Conservation (phyloP, 208 protist genomes). For the Angomonas desouzai region DNA sequence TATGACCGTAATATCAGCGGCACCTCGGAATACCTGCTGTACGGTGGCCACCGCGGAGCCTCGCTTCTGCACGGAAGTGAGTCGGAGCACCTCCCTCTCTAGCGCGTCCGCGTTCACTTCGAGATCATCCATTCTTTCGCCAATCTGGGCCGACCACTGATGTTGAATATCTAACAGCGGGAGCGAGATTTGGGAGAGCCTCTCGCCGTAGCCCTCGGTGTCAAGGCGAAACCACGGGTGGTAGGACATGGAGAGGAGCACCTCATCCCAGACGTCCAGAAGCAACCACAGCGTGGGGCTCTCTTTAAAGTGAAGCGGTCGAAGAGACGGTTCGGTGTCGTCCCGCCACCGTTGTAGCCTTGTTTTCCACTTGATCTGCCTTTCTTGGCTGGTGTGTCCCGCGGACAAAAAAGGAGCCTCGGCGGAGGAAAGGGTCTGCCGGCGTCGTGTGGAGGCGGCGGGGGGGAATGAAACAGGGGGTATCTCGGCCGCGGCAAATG, state of each 20-base stretch:
- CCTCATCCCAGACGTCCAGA: constrained; percentile 64
- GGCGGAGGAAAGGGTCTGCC: not conserved
- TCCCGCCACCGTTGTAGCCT: not conserved
- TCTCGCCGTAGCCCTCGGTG: constrained; percentile 28
- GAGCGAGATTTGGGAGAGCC: not conserved
- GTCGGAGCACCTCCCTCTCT: constrained; percentile 7
- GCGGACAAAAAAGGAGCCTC: not conserved
- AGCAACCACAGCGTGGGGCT: constrained; percentile 51
- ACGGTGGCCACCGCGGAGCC: constrained; percentile 2
- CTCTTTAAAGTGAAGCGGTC: constrained; percentile 19
- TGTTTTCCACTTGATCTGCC: constrained; percentile 3
- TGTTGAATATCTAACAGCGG: not conserved
- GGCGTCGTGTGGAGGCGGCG: not conserved
- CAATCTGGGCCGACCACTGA: constrained; percentile 3
- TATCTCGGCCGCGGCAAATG: not conserved
- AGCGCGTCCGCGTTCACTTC: constrained; percentile 13
- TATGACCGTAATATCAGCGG: constrained; percentile 30
- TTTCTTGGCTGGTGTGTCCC: not conserved
- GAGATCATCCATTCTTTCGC: constrained; percentile 8
- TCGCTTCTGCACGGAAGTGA: not conserved
- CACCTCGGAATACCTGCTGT: not conserved
- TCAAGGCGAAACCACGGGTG: constrained; percentile 47
- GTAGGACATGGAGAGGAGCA: constrained; percentile 46
- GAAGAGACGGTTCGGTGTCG: constrained; percentile 16
- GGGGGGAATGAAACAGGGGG: not conserved